Evolutionary conservation across 768 basidiomycete species (phyloP), one percentile per base, ranked within the genome.

Genomic region (Serendipita vermifera): DNA sequence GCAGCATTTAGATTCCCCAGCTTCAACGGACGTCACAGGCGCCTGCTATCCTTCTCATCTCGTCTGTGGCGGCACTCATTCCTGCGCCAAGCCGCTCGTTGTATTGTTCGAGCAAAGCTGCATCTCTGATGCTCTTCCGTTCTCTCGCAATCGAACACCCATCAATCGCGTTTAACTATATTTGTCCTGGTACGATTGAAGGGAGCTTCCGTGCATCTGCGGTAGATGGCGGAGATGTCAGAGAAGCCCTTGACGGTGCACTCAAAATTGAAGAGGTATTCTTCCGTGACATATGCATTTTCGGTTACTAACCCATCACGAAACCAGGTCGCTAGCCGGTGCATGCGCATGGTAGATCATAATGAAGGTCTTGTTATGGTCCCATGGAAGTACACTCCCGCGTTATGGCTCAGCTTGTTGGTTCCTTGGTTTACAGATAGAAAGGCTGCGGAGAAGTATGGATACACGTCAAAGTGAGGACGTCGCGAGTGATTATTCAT

Each of bases 31-130:
- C 81, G 0, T 91, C 88, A 0, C 56, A 65, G 0, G 73, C 78
- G 0, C 90, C 91, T 0, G 79, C 87, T 0, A 73, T 94, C 33
- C 77, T 89, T 26, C 79, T 93, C 38, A 65, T 96, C 33, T 88
- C 88, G 5, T 85, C 83, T 27, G 71, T 84, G 2, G 92, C 83
- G 2, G 80, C 87, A 2, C 72, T 83, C 4, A 81, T 92, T 33
- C 87, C 92, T 2, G 80, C 91, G 0, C 92, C 92, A 0, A 90
- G 87, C 0, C 82, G 92, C 5, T 71, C 87, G 0, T 70, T 97
- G 33, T 97, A 97, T 65, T 80, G 77, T 0, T 80, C 89, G 2
- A 87, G 85, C 7, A 96, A 97, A 67, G 74, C 83, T 2, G 85
- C 90, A 0, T 80, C 85, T 1, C 76, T 87, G 27, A 60, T 83